Evolutionary conservation across 208 protist species (phyloP).

Genomic region (Acanthamoeba divionensis): DNA sequence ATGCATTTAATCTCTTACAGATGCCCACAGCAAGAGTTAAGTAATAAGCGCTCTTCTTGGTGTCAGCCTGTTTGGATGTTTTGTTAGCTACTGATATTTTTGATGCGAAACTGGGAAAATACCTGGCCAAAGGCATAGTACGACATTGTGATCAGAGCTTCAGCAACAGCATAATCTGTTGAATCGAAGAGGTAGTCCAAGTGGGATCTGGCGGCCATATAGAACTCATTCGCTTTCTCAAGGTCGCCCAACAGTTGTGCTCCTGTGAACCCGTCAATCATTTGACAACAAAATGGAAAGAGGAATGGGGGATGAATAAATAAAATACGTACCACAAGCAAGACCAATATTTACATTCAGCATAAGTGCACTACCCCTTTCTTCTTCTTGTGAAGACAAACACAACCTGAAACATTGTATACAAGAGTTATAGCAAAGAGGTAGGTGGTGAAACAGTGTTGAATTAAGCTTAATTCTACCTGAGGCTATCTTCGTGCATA

Average conservation of each 20-base stretch:
- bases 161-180: not conserved
- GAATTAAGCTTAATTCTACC: no score
- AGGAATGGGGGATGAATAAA: not conserved
- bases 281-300: no score
- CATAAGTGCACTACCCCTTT: not conserved
- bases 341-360: slow-evolving; percentile 18
- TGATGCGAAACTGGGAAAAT: no score
- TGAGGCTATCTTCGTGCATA: slow-evolving; percentile 8
- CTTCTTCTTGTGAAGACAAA: not conserved
- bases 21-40: no score
- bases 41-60: no score
- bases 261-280: not conserved
- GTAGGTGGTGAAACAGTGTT: no score
- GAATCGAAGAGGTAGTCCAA: slow-evolving; percentile 24
- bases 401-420: no score
- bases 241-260: not conserved
- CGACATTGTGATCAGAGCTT: not conserved
- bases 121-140: not conserved
- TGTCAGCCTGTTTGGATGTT: no score
- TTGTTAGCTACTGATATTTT: no score
- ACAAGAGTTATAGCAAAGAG: no score
- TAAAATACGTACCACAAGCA: not conserved
- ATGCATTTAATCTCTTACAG: no score
- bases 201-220: not conserved
- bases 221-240: slow-evolving; percentile 26